phyloP scores from a whole-genome alignment of 768 basidiomycete species.

The Lentinula sp. region DNA sequence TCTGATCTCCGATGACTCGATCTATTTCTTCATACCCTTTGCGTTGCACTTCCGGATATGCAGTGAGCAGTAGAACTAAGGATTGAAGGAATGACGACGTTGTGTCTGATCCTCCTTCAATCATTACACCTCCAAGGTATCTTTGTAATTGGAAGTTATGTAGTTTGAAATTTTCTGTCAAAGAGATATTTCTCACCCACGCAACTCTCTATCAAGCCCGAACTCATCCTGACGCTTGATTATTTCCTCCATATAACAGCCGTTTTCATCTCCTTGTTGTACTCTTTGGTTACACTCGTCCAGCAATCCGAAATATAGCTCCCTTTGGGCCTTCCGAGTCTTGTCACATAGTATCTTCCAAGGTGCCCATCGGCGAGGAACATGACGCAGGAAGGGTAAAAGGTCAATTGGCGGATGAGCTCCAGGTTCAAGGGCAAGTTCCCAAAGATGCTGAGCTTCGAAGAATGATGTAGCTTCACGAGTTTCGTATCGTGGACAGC shows the following conservation, averaged over 20 bases:
- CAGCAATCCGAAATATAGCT: constrained; percentile 22
- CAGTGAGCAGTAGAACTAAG: constrained; percentile 12
- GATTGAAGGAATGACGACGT: constrained; percentile 18
- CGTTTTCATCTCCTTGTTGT: constrained; percentile 17
- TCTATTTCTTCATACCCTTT: constrained; percentile 24
- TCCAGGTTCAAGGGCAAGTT: constrained; percentile 22
- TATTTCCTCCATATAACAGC: constrained; percentile 26
- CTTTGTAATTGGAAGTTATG: constrained; percentile 8
- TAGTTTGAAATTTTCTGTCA: not conserved
- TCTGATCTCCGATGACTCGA: constrained; percentile 16
- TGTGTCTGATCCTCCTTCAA: constrained; percentile 27
- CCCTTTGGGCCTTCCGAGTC: constrained; percentile 17
- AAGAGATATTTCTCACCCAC: constrained; percentile 13
- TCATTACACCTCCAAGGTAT: constrained; percentile 21
- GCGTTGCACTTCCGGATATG: constrained; percentile 18
- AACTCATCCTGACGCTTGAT: constrained; percentile 16
- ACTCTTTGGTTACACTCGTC: constrained; percentile 18
- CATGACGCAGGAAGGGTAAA: constrained; percentile 23
- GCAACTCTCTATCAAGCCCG: constrained; percentile 17
- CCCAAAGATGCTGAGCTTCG: constrained; percentile 19
- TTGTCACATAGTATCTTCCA: constrained; percentile 24
- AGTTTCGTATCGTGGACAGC: constrained; percentile 19
- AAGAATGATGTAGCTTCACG: constrained; percentile 19
- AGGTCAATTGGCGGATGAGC: constrained; percentile 29
- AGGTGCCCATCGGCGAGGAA: constrained; percentile 26